phyloP scores from a whole-genome alignment of 1,284 basidiomycete species.

The Rhodotorula sp. region DNA sequence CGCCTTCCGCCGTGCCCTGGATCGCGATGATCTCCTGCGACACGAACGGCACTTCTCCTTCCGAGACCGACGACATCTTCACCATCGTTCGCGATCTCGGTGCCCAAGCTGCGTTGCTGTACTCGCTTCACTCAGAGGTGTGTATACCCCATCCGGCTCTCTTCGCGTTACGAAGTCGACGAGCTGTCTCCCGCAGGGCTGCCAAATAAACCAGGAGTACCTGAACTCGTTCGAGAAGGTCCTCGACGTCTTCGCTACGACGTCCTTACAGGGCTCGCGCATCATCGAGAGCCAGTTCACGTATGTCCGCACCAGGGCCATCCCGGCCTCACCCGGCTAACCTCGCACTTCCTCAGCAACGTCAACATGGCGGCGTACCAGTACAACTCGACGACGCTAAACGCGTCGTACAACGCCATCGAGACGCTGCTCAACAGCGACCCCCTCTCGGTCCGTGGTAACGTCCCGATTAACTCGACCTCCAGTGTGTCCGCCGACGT shows the following conservation, averaged over 20 bases:
- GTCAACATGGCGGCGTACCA: constrained; percentile 45
- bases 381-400: constrained; percentile 63
- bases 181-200: constrained; percentile 54
- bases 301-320: constrained; percentile 21
- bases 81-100: constrained; percentile 72
- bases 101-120: constrained; percentile 65
- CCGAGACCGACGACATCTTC: constrained; percentile 67
- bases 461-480: constrained; percentile 55
- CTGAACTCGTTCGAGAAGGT: constrained; percentile 66
- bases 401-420: constrained; percentile 57
- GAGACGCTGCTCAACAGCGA: constrained; percentile 55
- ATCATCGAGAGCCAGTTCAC: constrained; percentile 52
- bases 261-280: constrained; percentile 49
- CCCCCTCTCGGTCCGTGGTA: constrained; percentile 34
- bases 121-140: constrained; percentile 48
- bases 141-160: constrained; percentile 46
- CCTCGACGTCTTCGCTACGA: constrained; percentile 74
- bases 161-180: neutral
- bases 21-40: constrained; percentile 83
- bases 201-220: constrained; percentile 71
- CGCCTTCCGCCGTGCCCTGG: constrained; percentile 67
- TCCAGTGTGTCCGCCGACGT: constrained; percentile 19
- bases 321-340: neutral
- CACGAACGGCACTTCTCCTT: constrained; percentile 62
- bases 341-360: neutral